Percentiles rank a stretch among this genome's conserved stretches.
phyloP scores from a whole-genome alignment of 371 early-diverging fungal species.

The Haplosporangium sp. region DNA sequence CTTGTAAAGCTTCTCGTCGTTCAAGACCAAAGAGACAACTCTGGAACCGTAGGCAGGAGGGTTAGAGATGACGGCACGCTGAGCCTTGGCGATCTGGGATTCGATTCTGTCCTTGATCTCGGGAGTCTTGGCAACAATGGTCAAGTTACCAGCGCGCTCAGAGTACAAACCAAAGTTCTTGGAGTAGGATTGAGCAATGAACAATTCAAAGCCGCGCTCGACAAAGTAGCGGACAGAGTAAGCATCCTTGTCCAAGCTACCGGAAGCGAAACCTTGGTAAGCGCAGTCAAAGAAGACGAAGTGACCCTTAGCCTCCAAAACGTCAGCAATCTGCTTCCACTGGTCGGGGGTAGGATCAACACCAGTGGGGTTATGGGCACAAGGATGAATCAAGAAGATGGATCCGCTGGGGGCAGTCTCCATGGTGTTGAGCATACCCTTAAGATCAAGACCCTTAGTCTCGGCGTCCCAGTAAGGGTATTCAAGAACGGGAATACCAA shows the following conservation, averaged over 20 bases:
- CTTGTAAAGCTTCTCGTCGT: constrained; percentile 44
- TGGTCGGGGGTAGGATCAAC: constrained; percentile 94
- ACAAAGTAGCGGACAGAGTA: constrained; percentile 95
- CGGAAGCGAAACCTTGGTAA: constrained; percentile 98
- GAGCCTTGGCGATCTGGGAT: constrained; percentile 87
- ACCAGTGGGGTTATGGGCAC: constrained; percentile 98
- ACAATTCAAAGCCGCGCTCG: constrained; percentile 86
- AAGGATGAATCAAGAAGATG: constrained; percentile 88
- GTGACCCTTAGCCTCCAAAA: constrained; percentile 78
- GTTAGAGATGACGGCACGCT: constrained; percentile 89
- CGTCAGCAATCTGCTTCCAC: constrained; percentile 91
- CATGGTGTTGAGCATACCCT: constrained; percentile 77
- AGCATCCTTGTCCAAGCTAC: constrained; percentile 92
- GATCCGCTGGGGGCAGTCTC: constrained; percentile 80
- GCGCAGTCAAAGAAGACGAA: constrained; percentile 98
- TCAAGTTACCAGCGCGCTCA: constrained; percentile 92
- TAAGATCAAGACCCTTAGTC: constrained; percentile 83
- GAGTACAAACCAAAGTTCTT: constrained; percentile 98
- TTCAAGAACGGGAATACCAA: constrained; percentile 84
- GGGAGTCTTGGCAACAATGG: constrained; percentile 70
- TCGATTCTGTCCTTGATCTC: constrained; percentile 70
- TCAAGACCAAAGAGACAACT: too few relatives aligned
- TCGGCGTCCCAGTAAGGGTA: constrained; percentile 92
- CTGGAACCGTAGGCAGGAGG: constrained; percentile 83
- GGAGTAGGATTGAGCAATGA: constrained; percentile 93